Evolutionary conservation across 352 stramenopile species (phyloP).

Genomic region (Phytophthora ohioensis): DNA sequence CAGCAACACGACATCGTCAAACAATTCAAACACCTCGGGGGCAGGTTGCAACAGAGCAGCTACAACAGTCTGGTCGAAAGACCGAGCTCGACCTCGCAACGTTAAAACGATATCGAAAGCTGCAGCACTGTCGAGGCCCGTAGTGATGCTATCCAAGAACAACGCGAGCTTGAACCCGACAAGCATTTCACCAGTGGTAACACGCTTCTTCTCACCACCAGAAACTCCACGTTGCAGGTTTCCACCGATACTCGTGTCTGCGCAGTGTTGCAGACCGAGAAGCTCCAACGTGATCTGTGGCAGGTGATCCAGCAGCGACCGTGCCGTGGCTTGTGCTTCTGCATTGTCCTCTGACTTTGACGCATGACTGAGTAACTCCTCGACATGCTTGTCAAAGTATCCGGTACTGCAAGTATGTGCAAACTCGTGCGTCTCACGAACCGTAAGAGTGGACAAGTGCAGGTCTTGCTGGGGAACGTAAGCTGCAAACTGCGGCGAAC

Average conservation of each 20-base stretch:
- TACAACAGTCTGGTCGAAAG: conserved; percentile 56
- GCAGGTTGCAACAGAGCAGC: conserved; percentile 89
- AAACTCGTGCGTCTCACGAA: conserved; percentile 91
- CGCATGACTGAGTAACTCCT: conserved; percentile 46
- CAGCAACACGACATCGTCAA: conserved; percentile 64
- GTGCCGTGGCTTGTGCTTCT: conserved; percentile 35
- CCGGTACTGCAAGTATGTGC: conserved; percentile 82
- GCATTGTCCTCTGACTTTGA: conserved; percentile 26
- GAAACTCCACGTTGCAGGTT: conserved; percentile 66
- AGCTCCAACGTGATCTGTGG: conserved; percentile 45
- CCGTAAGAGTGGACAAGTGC: conserved; percentile 54
- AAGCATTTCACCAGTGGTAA: conserved; percentile 90
- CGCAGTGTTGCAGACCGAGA: conserved; percentile 54
- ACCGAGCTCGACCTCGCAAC: conserved; percentile 42
- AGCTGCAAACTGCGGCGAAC: conserved; percentile 49
- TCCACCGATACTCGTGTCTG: conserved; percentile 60
- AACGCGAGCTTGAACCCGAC: conserved; percentile 76
- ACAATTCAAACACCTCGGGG: conserved; percentile 60
- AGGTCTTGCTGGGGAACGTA: conserved; percentile 69
- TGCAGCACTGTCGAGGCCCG: conserved; percentile 61
- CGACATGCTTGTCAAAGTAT: conserved; percentile 44
- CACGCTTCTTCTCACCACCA: conserved; percentile 90
- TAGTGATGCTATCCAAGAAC: conserved; percentile 81
- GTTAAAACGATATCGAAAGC: conserved; percentile 63
- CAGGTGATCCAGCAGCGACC: conserved; percentile 35